phyloP scores from a whole-genome alignment of 805 yeast species.

The Teunomyces cretensis region DNA sequence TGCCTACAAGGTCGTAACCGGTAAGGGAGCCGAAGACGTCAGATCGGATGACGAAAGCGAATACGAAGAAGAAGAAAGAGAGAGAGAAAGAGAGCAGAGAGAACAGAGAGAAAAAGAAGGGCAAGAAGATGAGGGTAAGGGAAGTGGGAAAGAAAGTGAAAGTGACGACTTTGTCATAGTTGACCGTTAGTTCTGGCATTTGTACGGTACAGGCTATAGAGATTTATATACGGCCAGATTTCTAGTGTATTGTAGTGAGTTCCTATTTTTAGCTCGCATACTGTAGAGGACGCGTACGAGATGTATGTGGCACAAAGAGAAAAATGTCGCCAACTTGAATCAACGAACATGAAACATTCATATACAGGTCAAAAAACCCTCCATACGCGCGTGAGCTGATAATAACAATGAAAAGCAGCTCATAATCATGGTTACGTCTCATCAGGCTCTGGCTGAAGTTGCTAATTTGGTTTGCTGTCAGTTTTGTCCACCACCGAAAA shows the following conservation, averaged over 20 bases:
- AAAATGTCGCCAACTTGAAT: not conserved
- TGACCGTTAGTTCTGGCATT: not conserved
- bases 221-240: not conserved
- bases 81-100: not conserved
- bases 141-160: not conserved
- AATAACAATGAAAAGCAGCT: too few relatives aligned
- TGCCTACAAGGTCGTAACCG: constrained; percentile 65
- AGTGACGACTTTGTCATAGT: not conserved
- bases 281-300: not conserved
- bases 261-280: not conserved
- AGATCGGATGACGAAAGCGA: constrained; percentile 78
- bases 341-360: too few relatives aligned
- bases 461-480: too few relatives aligned
- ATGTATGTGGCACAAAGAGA: not conserved
- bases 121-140: not conserved
- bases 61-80: constrained; percentile 5
- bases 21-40: constrained; percentile 80
- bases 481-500: too few relatives aligned
- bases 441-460: too few relatives aligned
- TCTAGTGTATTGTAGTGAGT: not conserved
- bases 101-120: not conserved
- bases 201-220: not conserved
- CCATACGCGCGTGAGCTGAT: too few relatives aligned
- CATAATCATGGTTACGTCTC: too few relatives aligned
- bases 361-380: too few relatives aligned